Conservation (phyloP, 1,139 yeast species). For the Geotrichum armillariae region DNA sequence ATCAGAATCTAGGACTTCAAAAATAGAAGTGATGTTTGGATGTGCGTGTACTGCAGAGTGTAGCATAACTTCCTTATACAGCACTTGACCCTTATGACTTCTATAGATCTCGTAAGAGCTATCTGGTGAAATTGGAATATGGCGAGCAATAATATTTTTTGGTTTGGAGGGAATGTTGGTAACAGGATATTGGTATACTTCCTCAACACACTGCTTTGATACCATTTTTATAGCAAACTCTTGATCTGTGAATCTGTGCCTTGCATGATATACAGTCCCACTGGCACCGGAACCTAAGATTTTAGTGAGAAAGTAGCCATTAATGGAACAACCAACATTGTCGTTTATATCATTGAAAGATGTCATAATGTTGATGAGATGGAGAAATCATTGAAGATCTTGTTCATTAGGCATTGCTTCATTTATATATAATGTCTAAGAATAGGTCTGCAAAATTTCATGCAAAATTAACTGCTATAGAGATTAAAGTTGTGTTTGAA, state of each 20-base stretch:
- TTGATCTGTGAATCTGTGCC: constrained; percentile 51
- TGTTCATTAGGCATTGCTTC: no score
- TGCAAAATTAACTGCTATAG: neutral
- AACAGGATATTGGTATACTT: neutral
- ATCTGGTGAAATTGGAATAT: constrained; percentile 9
- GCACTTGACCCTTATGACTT: constrained; percentile 24
- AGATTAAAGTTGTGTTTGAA: no score
- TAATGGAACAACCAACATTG: constrained; percentile 9
- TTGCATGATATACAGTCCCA: constrained; percentile 76
- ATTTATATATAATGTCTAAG: neutral
- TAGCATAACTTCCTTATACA: constrained; percentile 64
- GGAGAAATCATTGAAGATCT: no score
- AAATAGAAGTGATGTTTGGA: constrained; percentile 71
- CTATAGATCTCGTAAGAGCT: constrained; percentile 8
- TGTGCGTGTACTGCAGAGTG: constrained; percentile 77
- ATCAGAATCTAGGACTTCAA: constrained; percentile 53
- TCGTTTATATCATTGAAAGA: constrained; percentile 3
- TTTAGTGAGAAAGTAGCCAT: constrained; percentile 14
- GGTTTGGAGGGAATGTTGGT: neutral
- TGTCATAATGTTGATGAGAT: no score
- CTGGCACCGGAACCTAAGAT: constrained; percentile 92
- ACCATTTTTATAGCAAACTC: constrained; percentile 74
- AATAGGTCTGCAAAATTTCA: neutral
- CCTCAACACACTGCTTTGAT: constrained; percentile 42
- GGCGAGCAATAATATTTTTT: constrained; percentile 1